A percentile compares a stretch with the other conserved stretches of the same genome.
These are phyloP conservation scores for Adiantum capillusveneris DNA, from an alignment of 75 land plant genomes.

Conservation along the genomic window DNA sequence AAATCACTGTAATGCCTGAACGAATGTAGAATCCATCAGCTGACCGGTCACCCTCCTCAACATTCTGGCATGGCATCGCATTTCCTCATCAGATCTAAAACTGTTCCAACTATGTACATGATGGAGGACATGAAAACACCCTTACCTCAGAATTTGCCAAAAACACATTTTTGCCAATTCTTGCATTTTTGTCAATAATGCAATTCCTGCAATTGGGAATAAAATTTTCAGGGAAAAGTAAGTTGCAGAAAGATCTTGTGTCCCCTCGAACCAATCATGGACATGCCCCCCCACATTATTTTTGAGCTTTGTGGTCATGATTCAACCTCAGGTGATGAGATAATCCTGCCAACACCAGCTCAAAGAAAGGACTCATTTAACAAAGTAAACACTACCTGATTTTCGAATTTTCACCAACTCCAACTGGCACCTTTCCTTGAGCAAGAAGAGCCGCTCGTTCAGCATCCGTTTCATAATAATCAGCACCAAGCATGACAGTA, in stretches of 20 bases:
- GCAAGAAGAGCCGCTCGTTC: constrained; percentile 25
- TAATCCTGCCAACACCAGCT: too few relatives aligned
- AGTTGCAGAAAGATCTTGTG: too few relatives aligned
- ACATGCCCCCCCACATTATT: too few relatives aligned
- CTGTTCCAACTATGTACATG: neutral
- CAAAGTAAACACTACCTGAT: constrained; percentile 19
- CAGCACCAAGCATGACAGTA: constrained; percentile 41
- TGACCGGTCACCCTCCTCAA: constrained; percentile 35
- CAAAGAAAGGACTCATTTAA: too few relatives aligned
- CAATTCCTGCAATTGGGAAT: constrained; percentile 57
- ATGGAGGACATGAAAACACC: neutral
- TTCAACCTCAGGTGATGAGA: too few relatives aligned
- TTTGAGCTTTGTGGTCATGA: too few relatives aligned
- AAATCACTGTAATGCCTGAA: constrained; percentile 35
- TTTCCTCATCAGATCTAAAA: neutral
- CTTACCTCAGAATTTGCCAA: constrained; percentile 77
- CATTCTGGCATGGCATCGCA: constrained; percentile 14
- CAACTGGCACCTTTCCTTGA: constrained; percentile 33
- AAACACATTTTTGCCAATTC: constrained; percentile 77
- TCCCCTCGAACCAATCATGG: too few relatives aligned
- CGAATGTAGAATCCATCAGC: constrained; percentile 39
- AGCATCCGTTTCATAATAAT: constrained; percentile 39
- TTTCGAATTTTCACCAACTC: constrained; percentile 31
- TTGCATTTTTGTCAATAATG: constrained; percentile 94
- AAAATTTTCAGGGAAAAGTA: neutral